Evolutionary conservation across 371 early-diverging fungal species (phyloP).

Genomic region (Entomophthora muscae): DNA sequence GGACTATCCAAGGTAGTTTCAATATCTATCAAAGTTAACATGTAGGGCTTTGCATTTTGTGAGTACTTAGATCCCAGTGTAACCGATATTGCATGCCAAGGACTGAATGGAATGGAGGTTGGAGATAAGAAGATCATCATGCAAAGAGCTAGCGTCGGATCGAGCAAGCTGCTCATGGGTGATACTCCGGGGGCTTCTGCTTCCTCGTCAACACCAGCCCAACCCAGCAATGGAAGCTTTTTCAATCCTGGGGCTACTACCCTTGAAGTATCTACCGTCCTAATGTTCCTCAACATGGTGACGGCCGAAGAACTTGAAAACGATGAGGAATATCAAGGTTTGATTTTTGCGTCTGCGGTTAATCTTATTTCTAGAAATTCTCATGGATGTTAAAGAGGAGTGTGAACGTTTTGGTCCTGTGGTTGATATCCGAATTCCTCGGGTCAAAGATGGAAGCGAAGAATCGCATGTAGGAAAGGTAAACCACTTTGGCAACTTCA

Average conservation of each 20-base stretch:
- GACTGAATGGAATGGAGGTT: slow-evolving; percentile 86
- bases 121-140: slow-evolving; percentile 89
- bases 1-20: slow-evolving; percentile 55
- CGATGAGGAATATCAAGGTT: slow-evolving; percentile 75
- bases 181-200: slow-evolving; percentile 13
- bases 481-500: neutral
- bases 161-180: slow-evolving; percentile 17
- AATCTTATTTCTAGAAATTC: slow-evolving; percentile 48
- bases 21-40: neutral
- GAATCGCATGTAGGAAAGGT: slow-evolving; percentile 69
- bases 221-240: slow-evolving; percentile 11
- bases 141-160: slow-evolving; percentile 80
- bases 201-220: neutral
- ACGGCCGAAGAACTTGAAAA: slow-evolving; percentile 69
- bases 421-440: slow-evolving; percentile 63
- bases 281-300: slow-evolving; percentile 93
- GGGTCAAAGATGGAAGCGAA: slow-evolving; percentile 24
- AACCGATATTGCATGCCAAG: slow-evolving; percentile 86
- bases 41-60: slow-evolving; percentile 88
- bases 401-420: slow-evolving; percentile 76
- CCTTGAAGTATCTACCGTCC: slow-evolving; percentile 46
- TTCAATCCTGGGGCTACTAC: slow-evolving; percentile 15
- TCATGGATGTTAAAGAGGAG: slow-evolving; percentile 82
- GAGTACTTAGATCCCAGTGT: slow-evolving; percentile 77
- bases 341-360: slow-evolving; percentile 9